Conservation (phyloP, 2,329 filamentous ascomycete genomes). For the Dactylonectria macrodidyma region DNA sequence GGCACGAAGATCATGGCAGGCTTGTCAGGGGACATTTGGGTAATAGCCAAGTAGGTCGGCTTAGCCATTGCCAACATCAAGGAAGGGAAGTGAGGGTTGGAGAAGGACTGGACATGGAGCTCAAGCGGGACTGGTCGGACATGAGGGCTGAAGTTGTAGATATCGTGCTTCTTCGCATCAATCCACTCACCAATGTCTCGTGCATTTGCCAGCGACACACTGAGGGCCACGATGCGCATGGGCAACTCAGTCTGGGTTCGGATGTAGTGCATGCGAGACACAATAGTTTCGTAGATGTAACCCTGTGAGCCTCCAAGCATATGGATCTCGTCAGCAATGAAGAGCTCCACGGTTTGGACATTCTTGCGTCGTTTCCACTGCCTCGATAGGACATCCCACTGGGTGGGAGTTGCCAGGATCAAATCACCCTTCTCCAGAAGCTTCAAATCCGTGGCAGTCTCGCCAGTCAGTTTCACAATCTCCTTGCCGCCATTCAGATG, state of each 20-base stretch:
- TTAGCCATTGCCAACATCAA: constrained; percentile 99
- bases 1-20: constrained; percentile 94
- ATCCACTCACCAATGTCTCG: constrained; percentile 98
- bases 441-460: constrained; percentile 91
- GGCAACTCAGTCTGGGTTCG: constrained; percentile 87
- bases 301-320: constrained; percentile 89
- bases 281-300: constrained; percentile 94
- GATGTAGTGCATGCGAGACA: constrained; percentile 99
- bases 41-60: constrained; percentile 90
- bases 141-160: constrained; percentile 98
- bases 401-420: constrained; percentile 90
- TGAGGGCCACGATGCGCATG: constrained; percentile 89
- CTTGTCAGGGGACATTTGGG: constrained; percentile 90
- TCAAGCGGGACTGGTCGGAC: constrained; percentile 91
- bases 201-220: constrained; percentile 93
- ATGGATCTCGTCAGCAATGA: constrained; percentile 96
- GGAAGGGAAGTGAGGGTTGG: constrained; percentile 96
- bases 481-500: constrained; percentile 85
- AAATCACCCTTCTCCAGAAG: constrained; percentile 89
- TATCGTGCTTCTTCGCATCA: constrained; percentile 96
- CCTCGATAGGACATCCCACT: constrained; percentile 96
- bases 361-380: constrained; percentile 98
- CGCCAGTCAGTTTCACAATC: constrained; percentile 93
- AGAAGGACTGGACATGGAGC: constrained; percentile 95
- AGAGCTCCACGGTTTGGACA: constrained; percentile 88